These are phyloP conservation scores for Aspergillus melleus DNA, from an alignment of 2,329 filamentous ascomycete genomes.

Conservation along the genomic window DNA sequence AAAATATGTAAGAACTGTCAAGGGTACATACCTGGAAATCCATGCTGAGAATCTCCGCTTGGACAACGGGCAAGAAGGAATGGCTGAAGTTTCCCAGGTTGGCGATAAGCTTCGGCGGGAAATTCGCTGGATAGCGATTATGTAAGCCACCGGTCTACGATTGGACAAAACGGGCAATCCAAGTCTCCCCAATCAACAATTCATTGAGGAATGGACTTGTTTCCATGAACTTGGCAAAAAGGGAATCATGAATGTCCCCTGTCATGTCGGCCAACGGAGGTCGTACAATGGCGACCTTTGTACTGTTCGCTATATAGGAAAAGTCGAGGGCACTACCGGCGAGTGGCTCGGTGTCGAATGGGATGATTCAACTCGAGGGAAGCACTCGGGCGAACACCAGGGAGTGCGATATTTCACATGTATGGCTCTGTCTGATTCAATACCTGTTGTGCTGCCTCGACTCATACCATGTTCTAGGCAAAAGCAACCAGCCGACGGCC, in stretches of 20 bases:
- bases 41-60: background rate
- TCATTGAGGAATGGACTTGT: background rate
- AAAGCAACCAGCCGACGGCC: slow-evolving; percentile 64
- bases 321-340: slow-evolving; percentile 72
- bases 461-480: slow-evolving; percentile 48
- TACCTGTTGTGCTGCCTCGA: background rate
- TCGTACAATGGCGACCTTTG: slow-evolving; percentile 77
- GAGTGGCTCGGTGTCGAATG: slow-evolving; percentile 95
- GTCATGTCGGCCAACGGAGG: slow-evolving; percentile 69
- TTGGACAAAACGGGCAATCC: background rate
- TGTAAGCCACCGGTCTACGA: background rate
- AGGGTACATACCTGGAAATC: slow-evolving; percentile 7
- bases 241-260: slow-evolving; percentile 8
- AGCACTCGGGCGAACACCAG: slow-evolving; percentile 83
- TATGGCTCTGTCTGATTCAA: slow-evolving; percentile 39
- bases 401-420: slow-evolving; percentile 81
- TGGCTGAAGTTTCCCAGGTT: background rate
- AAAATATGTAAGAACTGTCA: background rate
- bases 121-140: background rate
- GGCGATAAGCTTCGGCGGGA: slow-evolving; percentile 1
- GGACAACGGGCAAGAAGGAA: background rate
- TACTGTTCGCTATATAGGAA: slow-evolving; percentile 80
- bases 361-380: slow-evolving; percentile 83
- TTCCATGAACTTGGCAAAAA: background rate
- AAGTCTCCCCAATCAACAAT: background rate